Evolutionary conservation across 257 asterid genomes (phyloP), one percentile per base, ranked within the genome.

Genomic region (Solanum chaucha): DNA sequence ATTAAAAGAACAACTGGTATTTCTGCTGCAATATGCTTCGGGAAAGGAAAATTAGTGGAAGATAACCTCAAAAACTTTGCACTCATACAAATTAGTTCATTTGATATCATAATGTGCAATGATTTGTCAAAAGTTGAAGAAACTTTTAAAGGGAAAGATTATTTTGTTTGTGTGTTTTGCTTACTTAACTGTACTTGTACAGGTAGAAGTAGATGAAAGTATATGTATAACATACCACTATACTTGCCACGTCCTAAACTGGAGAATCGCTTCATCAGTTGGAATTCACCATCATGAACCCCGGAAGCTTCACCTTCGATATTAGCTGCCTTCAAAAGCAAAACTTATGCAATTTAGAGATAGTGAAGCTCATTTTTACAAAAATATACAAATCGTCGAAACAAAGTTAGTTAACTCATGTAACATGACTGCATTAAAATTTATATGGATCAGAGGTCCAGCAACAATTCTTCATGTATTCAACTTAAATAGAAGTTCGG

Each of bases 271-370:
- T 94, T 96, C 93, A 94, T 90, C 91, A 92, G 87, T 87, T 92
- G 98, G 91, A 91, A 96, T 84, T 92, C 97, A 46, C 96, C 94
- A 38, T 91, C 96, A 88, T 92, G 94, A 88, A 93, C 87, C 74
- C 98, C 97, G 55, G 97, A 92, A 83, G 92, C 87, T 88, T 93
- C 98, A 91, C 91, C 93, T 92, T 94, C 98, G 78, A 91, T 89
- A 89, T 93, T 92, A 55, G 96, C 93, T 35, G 98, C 97, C 99
- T 96, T 93, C 85, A 88, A 83, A 88, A 86, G 35, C 74, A 86
- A 87, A 83, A 67, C 70, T 70, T 81, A 19, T 7, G 6, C 11
- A 48, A 48, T 30, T 81, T 81, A 81, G 85, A 81, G 85, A 10
- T 28, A 10, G 11, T 19, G 30, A 35, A 41, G 30, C 30, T 19